Conservation (phyloP, 768 basidiomycete genomes). For the Rhodosporidiobolus sp. region DNA sequence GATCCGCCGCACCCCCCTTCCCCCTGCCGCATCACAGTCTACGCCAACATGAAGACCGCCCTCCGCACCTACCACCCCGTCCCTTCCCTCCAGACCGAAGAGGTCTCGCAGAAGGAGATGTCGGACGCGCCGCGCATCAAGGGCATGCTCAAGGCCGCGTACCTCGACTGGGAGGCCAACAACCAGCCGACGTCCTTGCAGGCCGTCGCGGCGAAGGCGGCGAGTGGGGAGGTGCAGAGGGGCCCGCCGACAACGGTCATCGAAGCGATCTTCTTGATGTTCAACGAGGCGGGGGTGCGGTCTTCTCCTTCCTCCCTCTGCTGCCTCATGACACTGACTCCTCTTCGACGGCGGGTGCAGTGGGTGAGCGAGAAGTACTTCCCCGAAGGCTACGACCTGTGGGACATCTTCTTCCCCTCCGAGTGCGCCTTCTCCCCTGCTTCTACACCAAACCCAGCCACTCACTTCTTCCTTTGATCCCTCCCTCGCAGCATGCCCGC, state of each 20-base stretch:
- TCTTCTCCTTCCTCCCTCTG: conserved; percentile 23
- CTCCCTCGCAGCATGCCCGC: conserved; percentile 56
- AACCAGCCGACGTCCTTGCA: conserved; percentile 59
- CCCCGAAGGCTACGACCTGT: conserved; percentile 60
- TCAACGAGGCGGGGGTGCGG: conserved; percentile 66
- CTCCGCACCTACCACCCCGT: conserved; percentile 75
- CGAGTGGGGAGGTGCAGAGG: conserved; percentile 54
- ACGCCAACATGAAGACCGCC: conserved; percentile 74
- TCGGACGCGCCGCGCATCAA: conserved; percentile 78
- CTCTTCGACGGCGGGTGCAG: conserved; percentile 21
- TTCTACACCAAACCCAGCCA: neutral
- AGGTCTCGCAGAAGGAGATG: conserved; percentile 57
- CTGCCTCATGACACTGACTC: conserved; percentile 9
- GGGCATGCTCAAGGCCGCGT: conserved; percentile 64
- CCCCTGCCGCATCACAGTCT: conserved; percentile 55
- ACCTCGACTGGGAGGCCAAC: conserved; percentile 57
- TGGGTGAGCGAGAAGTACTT: conserved; percentile 61
- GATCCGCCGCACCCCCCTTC: too few relatives aligned
- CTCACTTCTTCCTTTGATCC: neutral
- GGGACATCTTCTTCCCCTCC: conserved; percentile 80
- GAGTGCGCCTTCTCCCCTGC: conserved; percentile 43
- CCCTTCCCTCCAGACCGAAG: conserved; percentile 64
- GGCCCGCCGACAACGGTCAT: conserved; percentile 72
- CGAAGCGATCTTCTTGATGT: conserved; percentile 70
- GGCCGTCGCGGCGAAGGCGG: conserved; percentile 59